phyloP scores from a whole-genome alignment of 148 eudicot genomes.

The Nepenthes gracilis region DNA sequence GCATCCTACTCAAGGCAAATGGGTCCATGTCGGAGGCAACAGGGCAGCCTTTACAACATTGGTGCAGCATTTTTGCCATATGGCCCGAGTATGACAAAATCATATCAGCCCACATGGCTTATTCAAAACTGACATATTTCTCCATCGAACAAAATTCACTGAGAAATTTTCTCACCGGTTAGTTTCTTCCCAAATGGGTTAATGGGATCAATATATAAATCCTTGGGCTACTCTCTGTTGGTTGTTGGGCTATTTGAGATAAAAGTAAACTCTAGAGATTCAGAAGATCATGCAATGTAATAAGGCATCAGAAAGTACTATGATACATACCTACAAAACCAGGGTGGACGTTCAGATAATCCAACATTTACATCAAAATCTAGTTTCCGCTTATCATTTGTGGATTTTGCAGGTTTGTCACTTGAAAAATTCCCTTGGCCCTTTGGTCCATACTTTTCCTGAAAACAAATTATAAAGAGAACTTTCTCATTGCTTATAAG shows the following conservation, averaged over 20 bases:
- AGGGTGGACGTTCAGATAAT: conserved; percentile 67
- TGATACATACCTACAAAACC: conserved; percentile 75
- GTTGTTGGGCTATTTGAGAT: not conserved
- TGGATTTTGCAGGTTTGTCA: conserved; percentile 42
- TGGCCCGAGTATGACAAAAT: no score
- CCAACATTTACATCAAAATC: conserved; percentile 86
- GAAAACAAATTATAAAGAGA: conserved; percentile 4
- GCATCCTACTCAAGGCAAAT: no score
- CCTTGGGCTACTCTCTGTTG: not conserved
- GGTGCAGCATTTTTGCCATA: no score
- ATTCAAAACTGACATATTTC: no score
- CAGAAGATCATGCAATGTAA: not conserved
- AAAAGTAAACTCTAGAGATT: not conserved
- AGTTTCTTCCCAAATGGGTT: no score
- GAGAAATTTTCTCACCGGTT: no score
- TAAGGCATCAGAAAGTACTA: not conserved
- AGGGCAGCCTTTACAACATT: no score
- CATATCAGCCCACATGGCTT: no score
- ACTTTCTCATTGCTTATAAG: not conserved
- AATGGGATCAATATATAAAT: no score
- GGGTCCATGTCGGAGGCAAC: no score
- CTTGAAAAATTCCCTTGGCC: conserved; percentile 53
- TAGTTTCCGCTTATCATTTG: conserved; percentile 50
- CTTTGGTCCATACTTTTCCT: conserved; percentile 98
- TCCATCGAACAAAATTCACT: no score